phyloP scores from a whole-genome alignment of 2,329 filamentous ascomycete species.

The Fusarium temperatum region DNA sequence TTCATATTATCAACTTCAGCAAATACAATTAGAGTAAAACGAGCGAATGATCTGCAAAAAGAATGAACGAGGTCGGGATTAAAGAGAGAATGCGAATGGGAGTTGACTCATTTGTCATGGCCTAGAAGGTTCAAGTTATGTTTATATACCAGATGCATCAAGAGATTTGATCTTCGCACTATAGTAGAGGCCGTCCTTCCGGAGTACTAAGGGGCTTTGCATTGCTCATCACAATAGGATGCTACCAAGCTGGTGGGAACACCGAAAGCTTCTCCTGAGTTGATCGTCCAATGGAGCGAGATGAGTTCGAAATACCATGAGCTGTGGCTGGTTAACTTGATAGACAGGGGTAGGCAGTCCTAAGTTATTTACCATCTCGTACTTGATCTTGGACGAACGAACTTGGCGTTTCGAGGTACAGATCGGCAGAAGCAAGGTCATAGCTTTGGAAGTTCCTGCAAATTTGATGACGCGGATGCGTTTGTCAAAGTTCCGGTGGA shows the following conservation, averaged over 20 bases:
- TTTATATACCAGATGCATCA: constrained; percentile 8
- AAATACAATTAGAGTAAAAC: background rate
- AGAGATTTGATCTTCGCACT: background rate
- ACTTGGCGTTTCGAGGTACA: background rate
- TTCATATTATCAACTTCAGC: constrained; percentile 16
- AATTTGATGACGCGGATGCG: background rate
- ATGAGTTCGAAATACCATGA: constrained; percentile 13
- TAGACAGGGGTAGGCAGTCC: background rate
- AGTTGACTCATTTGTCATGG: constrained; percentile 23
- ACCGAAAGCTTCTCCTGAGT: background rate
- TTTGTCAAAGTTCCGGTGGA: background rate
- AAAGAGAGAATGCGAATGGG: constrained; percentile 29
- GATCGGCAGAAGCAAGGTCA: background rate
- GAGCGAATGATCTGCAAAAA: constrained; percentile 6
- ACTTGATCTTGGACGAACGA: background rate
- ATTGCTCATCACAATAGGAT: background rate
- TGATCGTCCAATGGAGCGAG: constrained; percentile 22
- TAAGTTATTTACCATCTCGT: background rate
- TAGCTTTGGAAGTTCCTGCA: background rate
- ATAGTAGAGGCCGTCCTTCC: background rate
- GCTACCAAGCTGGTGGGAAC: background rate
- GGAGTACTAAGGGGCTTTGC: background rate
- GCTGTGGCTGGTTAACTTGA: background rate
- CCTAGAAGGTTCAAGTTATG: background rate
- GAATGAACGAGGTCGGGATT: background rate